Evolutionary conservation across 2,329 filamentous ascomycete species (phyloP), one percentile per base, ranked within the genome.

Genomic region (Trichoderma koningiopsis): DNA sequence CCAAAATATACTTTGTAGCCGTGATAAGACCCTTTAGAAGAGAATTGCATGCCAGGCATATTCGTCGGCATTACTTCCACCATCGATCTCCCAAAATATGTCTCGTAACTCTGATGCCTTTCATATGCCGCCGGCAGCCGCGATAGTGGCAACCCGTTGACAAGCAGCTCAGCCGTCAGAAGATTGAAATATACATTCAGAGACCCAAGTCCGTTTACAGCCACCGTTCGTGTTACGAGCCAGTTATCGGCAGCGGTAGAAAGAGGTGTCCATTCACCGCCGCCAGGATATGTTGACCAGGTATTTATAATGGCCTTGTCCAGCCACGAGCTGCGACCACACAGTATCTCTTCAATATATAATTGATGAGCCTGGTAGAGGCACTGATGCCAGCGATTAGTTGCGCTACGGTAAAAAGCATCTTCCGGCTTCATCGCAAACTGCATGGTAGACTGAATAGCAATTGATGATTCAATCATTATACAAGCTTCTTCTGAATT

Each of bases 151-250:
- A 77, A 52, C 0, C 87, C 86, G 68, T 88, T 80, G 0, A 89
- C 80, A 0, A 88, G 78, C 0, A 90, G 76, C 31, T 83, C 78
- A 0, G 83, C 86, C 0, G 80, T 84, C 2, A 90, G 71, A 0
- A 87, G 59, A 70, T 87, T 86, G 71, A 83, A 84, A 29, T 85
- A 81, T 4, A 86, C 78, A 14, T 14, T 35, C 24, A 24, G 24
- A 8, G 8, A 19, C 4, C 4, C 4, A 16, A 14, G 22, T 29
- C 53, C 22, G 19, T 56, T 11, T 19, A 5, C 10, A 43, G 14
- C 40, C 14, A 43, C 19, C 2, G 19, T 43, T n/a, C 7, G 16
- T 55, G 55, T 37, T 27, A 40, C 40, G 7, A 61, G n/a, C 24
- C 16, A 33, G 29, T 63, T 52, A 43, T 49, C n/a, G 0, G 8